These are phyloP conservation scores for Tephrocybe sp. DNA, from an alignment of 768 basidiomycete genomes.

Conservation along the genomic window DNA sequence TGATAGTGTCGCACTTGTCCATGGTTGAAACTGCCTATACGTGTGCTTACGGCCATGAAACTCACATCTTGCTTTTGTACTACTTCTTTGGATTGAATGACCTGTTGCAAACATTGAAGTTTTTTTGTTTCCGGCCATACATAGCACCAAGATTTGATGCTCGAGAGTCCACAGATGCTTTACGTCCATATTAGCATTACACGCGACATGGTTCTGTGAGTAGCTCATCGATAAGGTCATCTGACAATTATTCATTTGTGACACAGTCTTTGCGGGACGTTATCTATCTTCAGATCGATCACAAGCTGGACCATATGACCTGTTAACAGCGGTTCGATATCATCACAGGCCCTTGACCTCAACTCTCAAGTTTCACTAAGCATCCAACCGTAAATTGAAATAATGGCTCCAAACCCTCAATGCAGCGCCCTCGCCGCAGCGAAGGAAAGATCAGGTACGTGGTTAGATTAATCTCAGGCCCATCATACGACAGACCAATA, in stretches of 20 bases:
- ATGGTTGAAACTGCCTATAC: no score
- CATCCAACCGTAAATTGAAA: background rate
- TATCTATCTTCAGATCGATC: background rate
- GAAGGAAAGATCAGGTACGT: constrained; percentile 47
- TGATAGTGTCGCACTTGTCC: background rate
- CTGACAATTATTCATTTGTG: background rate
- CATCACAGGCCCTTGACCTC: background rate
- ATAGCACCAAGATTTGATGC: no score
- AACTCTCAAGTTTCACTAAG: background rate
- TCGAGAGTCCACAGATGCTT: no score
- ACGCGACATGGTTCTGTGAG: background rate
- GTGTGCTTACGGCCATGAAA: no score
- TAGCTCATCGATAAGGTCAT: constrained; percentile 16
- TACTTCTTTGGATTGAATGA: no score
- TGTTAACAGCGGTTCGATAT: background rate
- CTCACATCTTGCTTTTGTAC: no score
- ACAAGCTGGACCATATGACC: background rate
- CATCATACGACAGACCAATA: background rate
- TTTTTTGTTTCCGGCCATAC: no score
- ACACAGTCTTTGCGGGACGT: background rate
- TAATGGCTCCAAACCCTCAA: constrained; percentile 39
- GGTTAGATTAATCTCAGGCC: background rate
- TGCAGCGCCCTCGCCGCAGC: constrained; percentile 61
- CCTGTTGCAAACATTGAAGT: no score
- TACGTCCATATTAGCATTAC: no score